Evolutionary conservation across 805 yeast genomes (phyloP), one percentile per base, ranked within the genome.

Genomic region (Wickerhamiella hasegawae): DNA sequence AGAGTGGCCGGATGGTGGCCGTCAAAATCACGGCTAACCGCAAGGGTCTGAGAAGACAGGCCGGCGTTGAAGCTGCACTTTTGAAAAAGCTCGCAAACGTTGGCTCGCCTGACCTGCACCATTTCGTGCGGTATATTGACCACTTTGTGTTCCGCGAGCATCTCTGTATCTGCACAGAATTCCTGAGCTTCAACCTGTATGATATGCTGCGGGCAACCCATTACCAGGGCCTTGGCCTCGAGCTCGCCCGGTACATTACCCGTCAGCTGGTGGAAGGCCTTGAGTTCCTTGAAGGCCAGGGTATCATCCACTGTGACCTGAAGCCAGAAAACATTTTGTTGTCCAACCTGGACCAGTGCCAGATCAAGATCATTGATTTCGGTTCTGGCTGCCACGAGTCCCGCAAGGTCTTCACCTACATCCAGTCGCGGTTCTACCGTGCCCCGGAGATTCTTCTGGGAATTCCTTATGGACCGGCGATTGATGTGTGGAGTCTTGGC

Each of bases 401-500:
- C 43, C 85, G 79, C 53, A 81, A 90, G n/a, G 76, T 92, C 1
- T 94, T 85, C 43, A 78, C 94, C 34, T 90, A 90, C 54, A 90
- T 90, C 39, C 93, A 96, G 57, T 83, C 95, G 18, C 73, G 98
- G 49, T 90, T 84, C 57, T 85, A 85, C 58, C 70, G 96, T 47
- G 93, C 97, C 1, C 99, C 99, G 1, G 99, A 90, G 57, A 68
- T 90, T 40, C 80, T 90, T 51, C 74, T 90, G 37, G 98, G 98
- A 2, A 72, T 85, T 40, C 68, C 76, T 26, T 90, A 90, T 55
- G 73, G 92, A 3, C 76, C 92, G 3, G 81, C 84, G 51, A 87
- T 90, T 40, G 99, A 90, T 56, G 78, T 85, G 49, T 90, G 99
- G 99, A 94, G 96, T 14, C 63, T 87, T 40, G 99, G 97, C 1